phyloP scores from a whole-genome alignment of 2,329 filamentous ascomycete genomes.

The Cylindrodendrum hubeiense region DNA sequence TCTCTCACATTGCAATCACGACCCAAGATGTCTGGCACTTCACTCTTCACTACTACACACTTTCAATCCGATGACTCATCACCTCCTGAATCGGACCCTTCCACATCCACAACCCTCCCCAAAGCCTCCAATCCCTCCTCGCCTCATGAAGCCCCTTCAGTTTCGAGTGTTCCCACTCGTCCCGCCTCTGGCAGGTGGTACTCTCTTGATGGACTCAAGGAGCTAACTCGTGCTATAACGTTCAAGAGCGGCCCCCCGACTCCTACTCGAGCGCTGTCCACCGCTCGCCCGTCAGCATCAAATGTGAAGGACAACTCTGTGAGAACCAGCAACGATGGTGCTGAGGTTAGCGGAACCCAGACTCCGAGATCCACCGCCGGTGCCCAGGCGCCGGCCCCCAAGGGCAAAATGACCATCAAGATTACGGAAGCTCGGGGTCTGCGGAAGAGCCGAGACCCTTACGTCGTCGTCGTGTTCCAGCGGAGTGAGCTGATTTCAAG shows the following conservation, averaged over 20 bases:
- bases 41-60: conserved; percentile 45
- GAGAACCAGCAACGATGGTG: conserved; percentile 56
- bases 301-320: conserved; percentile 57
- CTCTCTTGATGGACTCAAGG: conserved; percentile 78
- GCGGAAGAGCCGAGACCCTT: conserved; percentile 86
- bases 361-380: conserved; percentile 62
- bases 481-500: conserved; percentile 96
- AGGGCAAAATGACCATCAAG: conserved; percentile 90
- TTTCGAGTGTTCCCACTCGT: conserved; percentile 57
- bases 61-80: conserved; percentile 42
- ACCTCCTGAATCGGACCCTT: conserved; percentile 34
- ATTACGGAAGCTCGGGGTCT: conserved; percentile 89
- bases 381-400: conserved; percentile 77
- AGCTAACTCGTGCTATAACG: conserved; percentile 83
- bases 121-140: conserved; percentile 36
- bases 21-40: conserved; percentile 38
- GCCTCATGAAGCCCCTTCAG: conserved; percentile 59
- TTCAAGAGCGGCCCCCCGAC: conserved; percentile 94
- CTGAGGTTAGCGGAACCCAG: conserved; percentile 63
- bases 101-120: conserved; percentile 33
- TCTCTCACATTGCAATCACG: conserved; percentile 35
- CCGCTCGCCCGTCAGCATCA: conserved; percentile 65
- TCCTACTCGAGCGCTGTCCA: conserved; percentile 87
- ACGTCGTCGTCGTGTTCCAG: conserved; percentile 97
- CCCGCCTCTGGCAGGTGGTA: conserved; percentile 65